Conservation (phyloP, 1,284 basidiomycete genomes). For the Rhodotorula sp. region DNA sequence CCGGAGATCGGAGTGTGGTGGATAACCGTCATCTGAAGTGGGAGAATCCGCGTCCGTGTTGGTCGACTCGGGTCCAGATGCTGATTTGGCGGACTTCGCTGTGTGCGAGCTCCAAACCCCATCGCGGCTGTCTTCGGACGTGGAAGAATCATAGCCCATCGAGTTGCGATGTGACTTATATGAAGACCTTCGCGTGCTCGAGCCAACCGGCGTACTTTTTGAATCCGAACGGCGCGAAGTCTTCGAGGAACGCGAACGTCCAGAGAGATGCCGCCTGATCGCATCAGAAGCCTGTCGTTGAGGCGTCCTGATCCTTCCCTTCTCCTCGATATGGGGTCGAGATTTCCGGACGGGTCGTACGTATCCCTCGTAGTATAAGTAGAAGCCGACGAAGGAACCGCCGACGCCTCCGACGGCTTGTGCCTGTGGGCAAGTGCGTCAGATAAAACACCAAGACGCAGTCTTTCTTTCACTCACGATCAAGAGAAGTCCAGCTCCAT, state of each 20-base stretch:
- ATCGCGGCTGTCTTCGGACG: too few relatives aligned
- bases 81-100: too few relatives aligned
- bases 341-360: neutral
- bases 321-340: neutral
- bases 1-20: too few relatives aligned
- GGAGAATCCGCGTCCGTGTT: too few relatives aligned
- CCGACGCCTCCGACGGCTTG: conserved; percentile 3
- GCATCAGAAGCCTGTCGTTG: neutral
- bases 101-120: too few relatives aligned
- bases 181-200: neutral
- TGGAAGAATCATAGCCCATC: too few relatives aligned
- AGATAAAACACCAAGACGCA: neutral
- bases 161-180: too few relatives aligned
- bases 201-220: neutral
- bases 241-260: neutral
- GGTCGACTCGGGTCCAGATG: too few relatives aligned
- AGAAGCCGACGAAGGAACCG: conserved; percentile 2
- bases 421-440: neutral
- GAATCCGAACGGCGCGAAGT: neutral
- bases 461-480: neutral
- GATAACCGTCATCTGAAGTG: too few relatives aligned
- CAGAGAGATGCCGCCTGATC: neutral
- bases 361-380: conserved; percentile 7
- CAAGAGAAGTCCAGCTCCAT: neutral
- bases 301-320: neutral